These are phyloP conservation scores for Ambrosiella beaveri DNA, from an alignment of 2,329 filamentous ascomycete genomes.

Conservation along the genomic window DNA sequence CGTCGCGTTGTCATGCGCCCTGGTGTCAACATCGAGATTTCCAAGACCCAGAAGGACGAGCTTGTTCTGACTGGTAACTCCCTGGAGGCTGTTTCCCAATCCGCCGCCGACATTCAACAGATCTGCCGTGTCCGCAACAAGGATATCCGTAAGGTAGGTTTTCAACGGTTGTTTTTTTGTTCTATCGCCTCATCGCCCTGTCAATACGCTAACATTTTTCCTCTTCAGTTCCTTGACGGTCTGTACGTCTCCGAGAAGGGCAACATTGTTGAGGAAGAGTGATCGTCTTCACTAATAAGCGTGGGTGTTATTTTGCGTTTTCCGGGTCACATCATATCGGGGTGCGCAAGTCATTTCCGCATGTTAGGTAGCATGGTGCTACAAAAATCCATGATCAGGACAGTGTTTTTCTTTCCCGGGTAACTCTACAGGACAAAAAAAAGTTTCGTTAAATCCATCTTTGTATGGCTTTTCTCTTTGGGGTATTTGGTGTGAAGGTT, in stretches of 20 bases:
- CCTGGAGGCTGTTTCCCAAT: slow-evolving; percentile 93
- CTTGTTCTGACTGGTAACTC: slow-evolving; percentile 85
- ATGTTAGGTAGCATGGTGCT: slow-evolving; percentile 40
- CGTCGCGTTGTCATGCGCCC: slow-evolving; percentile 76
- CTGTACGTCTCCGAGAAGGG: slow-evolving; percentile 98
- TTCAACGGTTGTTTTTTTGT: background rate
- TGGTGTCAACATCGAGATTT: slow-evolving; percentile 81
- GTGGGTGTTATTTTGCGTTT: slow-evolving; percentile 36
- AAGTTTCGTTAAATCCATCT: slow-evolving; percentile 13
- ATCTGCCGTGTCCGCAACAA: slow-evolving; percentile 99
- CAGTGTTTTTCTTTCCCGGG: slow-evolving; percentile 16
- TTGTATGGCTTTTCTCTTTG: slow-evolving; percentile 9
- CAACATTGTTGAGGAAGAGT: slow-evolving; percentile 66
- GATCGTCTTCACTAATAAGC: slow-evolving; percentile 17
- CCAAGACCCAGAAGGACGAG: slow-evolving; percentile 94
- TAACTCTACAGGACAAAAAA: slow-evolving; percentile 14
- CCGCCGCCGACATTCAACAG: slow-evolving; percentile 97
- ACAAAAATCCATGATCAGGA: slow-evolving; percentile 19
- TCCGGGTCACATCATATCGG: slow-evolving; percentile 34
- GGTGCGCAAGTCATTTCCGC: slow-evolving; percentile 44
- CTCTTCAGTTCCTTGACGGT: slow-evolving; percentile 84
- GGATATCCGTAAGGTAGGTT: slow-evolving; percentile 94
- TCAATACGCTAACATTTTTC: slow-evolving; percentile 15
- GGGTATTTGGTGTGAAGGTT: background rate
- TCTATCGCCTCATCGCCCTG: background rate